A percentile compares a stretch with the other conserved stretches of the same genome.
Evolutionary conservation across 2,329 filamentous ascomycete genomes (phyloP).

Genomic region (Plenodomus tracheiphilus): DNA sequence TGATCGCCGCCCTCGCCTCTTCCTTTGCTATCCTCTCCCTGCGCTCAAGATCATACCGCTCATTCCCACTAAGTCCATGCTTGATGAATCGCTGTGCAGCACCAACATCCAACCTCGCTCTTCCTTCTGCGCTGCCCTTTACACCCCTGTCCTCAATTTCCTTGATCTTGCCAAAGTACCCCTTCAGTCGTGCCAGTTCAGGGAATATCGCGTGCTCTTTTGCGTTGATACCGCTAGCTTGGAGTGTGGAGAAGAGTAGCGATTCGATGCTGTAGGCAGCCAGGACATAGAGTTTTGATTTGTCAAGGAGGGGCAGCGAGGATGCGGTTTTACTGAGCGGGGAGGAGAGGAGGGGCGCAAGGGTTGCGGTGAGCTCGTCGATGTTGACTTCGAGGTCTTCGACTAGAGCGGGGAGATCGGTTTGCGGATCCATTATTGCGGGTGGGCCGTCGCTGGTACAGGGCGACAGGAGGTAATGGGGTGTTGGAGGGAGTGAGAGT

Average conservation of each 20-base stretch:
- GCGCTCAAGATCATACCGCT: conserved; percentile 48
- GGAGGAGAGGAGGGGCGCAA: conserved; percentile 72
- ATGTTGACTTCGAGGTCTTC: conserved; percentile 77
- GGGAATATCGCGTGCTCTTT: conserved; percentile 82
- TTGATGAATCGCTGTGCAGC: conserved; percentile 83
- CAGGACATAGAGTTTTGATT: conserved; percentile 90
- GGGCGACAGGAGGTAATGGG: not conserved
- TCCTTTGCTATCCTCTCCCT: conserved; percentile 43
- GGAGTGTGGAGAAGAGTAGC: conserved; percentile 80
- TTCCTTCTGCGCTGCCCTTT: conserved; percentile 54
- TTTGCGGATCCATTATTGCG: conserved; percentile 55
- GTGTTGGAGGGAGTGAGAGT: not conserved
- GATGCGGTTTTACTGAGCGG: conserved; percentile 69
- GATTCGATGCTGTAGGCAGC: conserved; percentile 89
- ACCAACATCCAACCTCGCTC: conserved; percentile 64
- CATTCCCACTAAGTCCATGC: conserved; percentile 67
- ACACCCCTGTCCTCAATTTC: conserved; percentile 58
- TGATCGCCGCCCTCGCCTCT: conserved; percentile 28
- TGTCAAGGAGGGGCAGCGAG: conserved; percentile 88
- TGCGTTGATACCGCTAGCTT: conserved; percentile 76
- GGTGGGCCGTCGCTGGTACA: not conserved
- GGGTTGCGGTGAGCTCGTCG: conserved; percentile 73
- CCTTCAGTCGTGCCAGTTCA: conserved; percentile 83
- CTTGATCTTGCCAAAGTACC: conserved; percentile 93
- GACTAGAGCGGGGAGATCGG: conserved; percentile 66